Evolutionary conservation across 2,329 filamentous ascomycete genomes (phyloP), one percentile per base, ranked within the genome.

Genomic region (Aspergillus sojae): DNA sequence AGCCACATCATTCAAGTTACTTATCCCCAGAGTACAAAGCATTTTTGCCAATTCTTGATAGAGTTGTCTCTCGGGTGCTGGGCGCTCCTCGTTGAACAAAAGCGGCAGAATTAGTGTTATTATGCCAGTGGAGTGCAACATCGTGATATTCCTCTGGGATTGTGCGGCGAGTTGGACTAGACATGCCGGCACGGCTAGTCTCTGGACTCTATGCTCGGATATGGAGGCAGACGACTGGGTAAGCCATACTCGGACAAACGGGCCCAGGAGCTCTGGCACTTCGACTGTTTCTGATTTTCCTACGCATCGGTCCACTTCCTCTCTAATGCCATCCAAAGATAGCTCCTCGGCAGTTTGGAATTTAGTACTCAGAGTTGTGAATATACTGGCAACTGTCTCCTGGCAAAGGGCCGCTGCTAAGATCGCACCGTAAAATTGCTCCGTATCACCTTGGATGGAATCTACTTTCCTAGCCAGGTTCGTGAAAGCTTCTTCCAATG

Each of bases 351-450:
- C 53, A 4, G 65, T 62, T 11, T 67, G 64, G 57, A 74, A 69
- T 60, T 70, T 78, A 54, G 72, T 71, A 68, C 61, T 75, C 70
- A 75, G 73, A 65, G 65, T 79, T 68, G 74, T 77, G 74, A 92
- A 95, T 56, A 95, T 82, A 61, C 86, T 82, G 59, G 90, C 87
- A 64, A 94, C 83, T 52, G 88, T 86, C 72, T 93, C 88, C 74
- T 96, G 91, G 61, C 93, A 91, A 57, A 96, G 79, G 1, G 91
- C 89, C 78, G 96, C 94, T 5, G 91, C 87, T 57, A 97, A 83
- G 10, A 97, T 85, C 70, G 90, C 89, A 32, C 93, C 93, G 78
- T 96, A 96, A 4, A 96, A 84, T 76, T 94, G 90, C 69, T 96
- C 91, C 52, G 88, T 84, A 67, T 91, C 88, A 62, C 84, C 65